Conservation (phyloP, 176 grass and related monocot species). For the Pontederia paniculata region DNA sequence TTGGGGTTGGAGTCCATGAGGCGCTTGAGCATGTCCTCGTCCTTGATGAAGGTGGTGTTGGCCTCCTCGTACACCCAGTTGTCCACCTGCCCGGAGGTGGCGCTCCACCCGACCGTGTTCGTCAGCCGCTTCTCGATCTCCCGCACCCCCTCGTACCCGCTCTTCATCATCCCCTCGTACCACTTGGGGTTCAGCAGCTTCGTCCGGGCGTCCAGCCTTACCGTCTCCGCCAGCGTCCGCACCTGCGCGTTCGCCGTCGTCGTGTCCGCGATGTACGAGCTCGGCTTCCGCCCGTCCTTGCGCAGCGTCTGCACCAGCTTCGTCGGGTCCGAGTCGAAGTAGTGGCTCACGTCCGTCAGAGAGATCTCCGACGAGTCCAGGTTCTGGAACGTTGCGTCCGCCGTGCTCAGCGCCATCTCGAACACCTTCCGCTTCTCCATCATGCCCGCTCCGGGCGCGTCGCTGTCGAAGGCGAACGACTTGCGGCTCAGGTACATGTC, state of each 20-base stretch:
- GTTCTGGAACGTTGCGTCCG: constrained; percentile 97
- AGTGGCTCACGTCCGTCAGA: constrained; percentile 98
- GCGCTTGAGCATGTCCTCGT: constrained; percentile 80
- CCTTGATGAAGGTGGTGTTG: constrained; percentile 79
- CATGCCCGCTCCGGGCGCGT: constrained; percentile 87
- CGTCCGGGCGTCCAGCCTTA: constrained; percentile 81
- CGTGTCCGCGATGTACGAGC: constrained; percentile 80
- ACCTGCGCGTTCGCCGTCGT: constrained; percentile 98
- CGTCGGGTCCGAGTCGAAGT: constrained; percentile 94
- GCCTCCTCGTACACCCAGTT: constrained; percentile 99
- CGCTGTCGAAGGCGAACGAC: constrained; percentile 80
- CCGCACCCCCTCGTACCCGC: constrained; percentile 82
- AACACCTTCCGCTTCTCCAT: constrained; percentile 77
- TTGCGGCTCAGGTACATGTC: constrained; percentile 99
- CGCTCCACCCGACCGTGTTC: constrained; percentile 96
- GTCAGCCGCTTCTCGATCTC: constrained; percentile 98
- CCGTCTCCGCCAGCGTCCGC: constrained; percentile 73
- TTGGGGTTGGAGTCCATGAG: constrained; percentile 93
- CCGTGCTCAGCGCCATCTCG: constrained; percentile 79
- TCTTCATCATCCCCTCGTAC: constrained; percentile 98
- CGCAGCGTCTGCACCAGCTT: constrained; percentile 84
- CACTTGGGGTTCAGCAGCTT: constrained; percentile 98
- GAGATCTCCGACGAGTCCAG: constrained; percentile 98
- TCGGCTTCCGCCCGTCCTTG: constrained; percentile 74
- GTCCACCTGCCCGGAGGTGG: constrained; percentile 92